These are phyloP conservation scores for Trebouxia gelatinosa DNA, from an alignment of 163 green algal species.

Conservation along the genomic window DNA sequence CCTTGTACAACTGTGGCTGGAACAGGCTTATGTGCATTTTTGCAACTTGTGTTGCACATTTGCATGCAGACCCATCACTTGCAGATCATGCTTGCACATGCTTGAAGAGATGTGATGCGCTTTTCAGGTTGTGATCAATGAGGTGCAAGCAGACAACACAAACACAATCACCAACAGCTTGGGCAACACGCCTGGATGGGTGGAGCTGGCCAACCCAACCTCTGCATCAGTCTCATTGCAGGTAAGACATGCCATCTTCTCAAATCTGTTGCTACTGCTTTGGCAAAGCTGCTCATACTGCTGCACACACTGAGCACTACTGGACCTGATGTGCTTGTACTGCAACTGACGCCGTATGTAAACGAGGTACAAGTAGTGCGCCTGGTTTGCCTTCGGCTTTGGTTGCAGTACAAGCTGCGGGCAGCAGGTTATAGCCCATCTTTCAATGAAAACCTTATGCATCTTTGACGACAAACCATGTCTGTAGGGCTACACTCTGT, in stretches of 20 bases:
- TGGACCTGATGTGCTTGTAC: neutral
- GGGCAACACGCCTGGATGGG: slow-evolving; percentile 6
- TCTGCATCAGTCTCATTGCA: neutral
- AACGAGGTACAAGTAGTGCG: neutral
- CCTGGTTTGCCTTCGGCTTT: neutral
- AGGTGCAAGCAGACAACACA: neutral
- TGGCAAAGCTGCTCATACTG: neutral
- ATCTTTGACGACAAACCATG: neutral
- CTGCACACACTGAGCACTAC: neutral
- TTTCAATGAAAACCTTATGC: neutral
- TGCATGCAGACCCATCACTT: neutral
- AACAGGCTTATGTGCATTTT: neutral
- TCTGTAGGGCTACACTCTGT: slow-evolving; percentile 11
- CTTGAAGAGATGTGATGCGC: neutral
- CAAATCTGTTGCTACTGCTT: neutral
- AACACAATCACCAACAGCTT: slow-evolving; percentile 15
- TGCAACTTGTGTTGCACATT: neutral
- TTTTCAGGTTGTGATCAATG: slow-evolving; percentile 26
- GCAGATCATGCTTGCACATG: neutral
- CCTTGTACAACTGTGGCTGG: neutral
- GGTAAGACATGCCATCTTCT: neutral
- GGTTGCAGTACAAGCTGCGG: neutral
- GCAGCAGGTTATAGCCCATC: no score
- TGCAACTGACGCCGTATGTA: neutral
- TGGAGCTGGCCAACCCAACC: slow-evolving; percentile 15